These are phyloP conservation scores for Salisapilia sapeloensis DNA, from an alignment of 352 stramenopile species.

Conservation along the genomic window DNA sequence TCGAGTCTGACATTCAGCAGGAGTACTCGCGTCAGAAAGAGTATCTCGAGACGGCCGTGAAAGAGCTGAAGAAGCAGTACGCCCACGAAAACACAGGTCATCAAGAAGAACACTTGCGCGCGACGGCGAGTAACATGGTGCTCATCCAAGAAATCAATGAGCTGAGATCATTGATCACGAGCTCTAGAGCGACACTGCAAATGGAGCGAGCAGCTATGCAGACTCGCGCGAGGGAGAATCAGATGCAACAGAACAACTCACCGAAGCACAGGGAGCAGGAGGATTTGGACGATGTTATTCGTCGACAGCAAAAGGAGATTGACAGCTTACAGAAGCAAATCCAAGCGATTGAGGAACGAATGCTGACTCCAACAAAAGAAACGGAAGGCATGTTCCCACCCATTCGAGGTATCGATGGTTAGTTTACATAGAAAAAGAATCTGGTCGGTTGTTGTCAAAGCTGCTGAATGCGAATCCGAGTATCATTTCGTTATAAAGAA, in stretches of 20 bases:
- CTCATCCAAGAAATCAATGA: conserved; percentile 90
- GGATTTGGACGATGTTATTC: conserved; percentile 36
- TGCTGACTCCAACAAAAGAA: conserved; percentile 7
- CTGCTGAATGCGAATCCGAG: too few species aligned
- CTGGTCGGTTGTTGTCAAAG: too few species aligned
- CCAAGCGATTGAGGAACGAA: conserved; percentile 54
- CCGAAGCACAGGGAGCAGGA: conserved; percentile 5
- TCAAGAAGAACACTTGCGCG: conserved; percentile 37
- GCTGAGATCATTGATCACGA: conserved; percentile 56
- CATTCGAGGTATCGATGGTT: conserved; percentile 25
- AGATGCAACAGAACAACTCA: conserved; percentile 3
- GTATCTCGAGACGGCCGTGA: conserved; percentile 86
- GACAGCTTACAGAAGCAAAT: conserved; percentile 63
- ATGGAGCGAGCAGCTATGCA: conserved; percentile 43
- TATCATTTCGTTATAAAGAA: too few species aligned
- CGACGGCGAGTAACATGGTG: conserved; percentile 75
- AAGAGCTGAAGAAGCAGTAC: conserved; percentile 80
- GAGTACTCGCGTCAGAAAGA: conserved; percentile 86
- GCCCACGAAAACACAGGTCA: conserved; percentile 48
- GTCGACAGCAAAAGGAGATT: conserved; percentile 41
- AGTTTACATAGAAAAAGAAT: too few species aligned
- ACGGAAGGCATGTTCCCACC: conserved; percentile 14
- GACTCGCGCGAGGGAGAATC: conserved; percentile 4
- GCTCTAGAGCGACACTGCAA: conserved; percentile 60
- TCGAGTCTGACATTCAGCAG: conserved; percentile 52